Conservation (phyloP, 306 rosid species). For the Purshia tridentata region DNA sequence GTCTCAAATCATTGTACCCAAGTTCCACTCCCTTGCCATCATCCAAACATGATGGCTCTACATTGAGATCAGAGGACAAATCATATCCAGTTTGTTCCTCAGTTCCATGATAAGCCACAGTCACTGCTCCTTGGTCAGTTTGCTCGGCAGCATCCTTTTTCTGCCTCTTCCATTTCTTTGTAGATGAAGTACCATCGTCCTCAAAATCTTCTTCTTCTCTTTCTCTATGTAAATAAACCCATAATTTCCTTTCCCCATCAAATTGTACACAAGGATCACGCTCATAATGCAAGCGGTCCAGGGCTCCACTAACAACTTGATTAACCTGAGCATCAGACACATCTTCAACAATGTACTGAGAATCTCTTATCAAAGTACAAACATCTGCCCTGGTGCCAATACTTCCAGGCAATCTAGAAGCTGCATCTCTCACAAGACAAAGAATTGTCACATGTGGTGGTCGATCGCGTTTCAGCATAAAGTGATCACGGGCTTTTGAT, state of each 20-base stretch:
- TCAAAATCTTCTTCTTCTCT: constrained; percentile 99
- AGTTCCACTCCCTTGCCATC: constrained; percentile 69
- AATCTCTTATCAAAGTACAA: constrained; percentile 94
- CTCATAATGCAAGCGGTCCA: constrained; percentile 97
- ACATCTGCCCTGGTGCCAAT: constrained; percentile 99
- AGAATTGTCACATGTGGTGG: constrained; percentile 99
- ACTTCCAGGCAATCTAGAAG: constrained; percentile 98
- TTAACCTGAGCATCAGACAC: constrained; percentile 96
- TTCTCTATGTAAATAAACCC: constrained; percentile 98
- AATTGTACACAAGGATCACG: constrained; percentile 99
- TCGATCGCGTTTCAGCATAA: constrained; percentile 97
- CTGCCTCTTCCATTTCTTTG: constrained; percentile 99
- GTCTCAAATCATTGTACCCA: constrained; percentile 46
- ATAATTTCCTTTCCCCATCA: constrained; percentile 92
- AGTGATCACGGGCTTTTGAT: constrained; percentile 97
- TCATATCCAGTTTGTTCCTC: constrained; percentile 74
- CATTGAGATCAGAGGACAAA: constrained; percentile 84
- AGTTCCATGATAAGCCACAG: constrained; percentile 64
- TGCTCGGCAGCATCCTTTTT: constrained; percentile 83
- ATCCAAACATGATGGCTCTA: constrained; percentile 60
- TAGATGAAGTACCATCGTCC: constrained; percentile 98
- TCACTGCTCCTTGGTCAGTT: constrained; percentile 75
- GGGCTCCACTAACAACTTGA: constrained; percentile 98
- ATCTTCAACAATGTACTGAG: constrained; percentile 96
- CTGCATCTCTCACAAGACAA: constrained; percentile 98